Evolutionary conservation across 1,284 basidiomycete genomes (phyloP).

Genomic region (Golubevia sp.): DNA sequence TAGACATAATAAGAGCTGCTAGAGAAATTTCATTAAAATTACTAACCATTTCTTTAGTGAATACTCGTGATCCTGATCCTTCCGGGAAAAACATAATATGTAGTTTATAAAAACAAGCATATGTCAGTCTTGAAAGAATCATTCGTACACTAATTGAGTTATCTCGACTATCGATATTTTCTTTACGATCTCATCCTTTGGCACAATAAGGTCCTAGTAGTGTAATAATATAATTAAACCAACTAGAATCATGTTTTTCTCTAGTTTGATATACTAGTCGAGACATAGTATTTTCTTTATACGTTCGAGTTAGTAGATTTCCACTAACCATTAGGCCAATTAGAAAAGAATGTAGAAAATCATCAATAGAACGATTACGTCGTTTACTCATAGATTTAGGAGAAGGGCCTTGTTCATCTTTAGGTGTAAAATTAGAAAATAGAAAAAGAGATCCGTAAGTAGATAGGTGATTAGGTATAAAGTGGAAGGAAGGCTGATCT

Average conservation of each 20-base stretch:
- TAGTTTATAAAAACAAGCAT: constrained; percentile 12
- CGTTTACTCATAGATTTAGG: constrained; percentile 10
- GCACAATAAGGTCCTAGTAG: constrained; percentile 9
- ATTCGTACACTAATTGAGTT: constrained; percentile 9
- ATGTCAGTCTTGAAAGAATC: constrained; percentile 13
- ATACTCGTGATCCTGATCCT: constrained; percentile 9
- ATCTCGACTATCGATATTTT: constrained; percentile 8
- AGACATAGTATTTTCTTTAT: constrained; percentile 4
- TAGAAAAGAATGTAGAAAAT: constrained; percentile 6
- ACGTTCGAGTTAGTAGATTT: constrained; percentile 7
- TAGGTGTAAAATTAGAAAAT: constrained; percentile 10
- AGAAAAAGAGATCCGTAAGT: constrained; percentile 3
- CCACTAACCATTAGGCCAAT: constrained; percentile 6
- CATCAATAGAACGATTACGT: constrained; percentile 1
- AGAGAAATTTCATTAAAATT: constrained; percentile 13
- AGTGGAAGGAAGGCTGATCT: too few species aligned
- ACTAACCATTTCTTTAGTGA: constrained; percentile 10
- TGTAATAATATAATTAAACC: constrained; percentile 7
- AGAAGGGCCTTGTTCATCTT: constrained; percentile 7
- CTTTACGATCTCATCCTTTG: constrained; percentile 6
- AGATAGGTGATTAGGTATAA: too few species aligned
- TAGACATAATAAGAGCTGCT: constrained; percentile 14
- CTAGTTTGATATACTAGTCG: constrained; percentile 11
- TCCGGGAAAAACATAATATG: constrained; percentile 6
- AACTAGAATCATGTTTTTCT: constrained; percentile 8